A percentile compares a stretch with the other conserved stretches of the same genome.
Conservation (phyloP, 306 rosid genomes). For the Biancaea sappan region DNA sequence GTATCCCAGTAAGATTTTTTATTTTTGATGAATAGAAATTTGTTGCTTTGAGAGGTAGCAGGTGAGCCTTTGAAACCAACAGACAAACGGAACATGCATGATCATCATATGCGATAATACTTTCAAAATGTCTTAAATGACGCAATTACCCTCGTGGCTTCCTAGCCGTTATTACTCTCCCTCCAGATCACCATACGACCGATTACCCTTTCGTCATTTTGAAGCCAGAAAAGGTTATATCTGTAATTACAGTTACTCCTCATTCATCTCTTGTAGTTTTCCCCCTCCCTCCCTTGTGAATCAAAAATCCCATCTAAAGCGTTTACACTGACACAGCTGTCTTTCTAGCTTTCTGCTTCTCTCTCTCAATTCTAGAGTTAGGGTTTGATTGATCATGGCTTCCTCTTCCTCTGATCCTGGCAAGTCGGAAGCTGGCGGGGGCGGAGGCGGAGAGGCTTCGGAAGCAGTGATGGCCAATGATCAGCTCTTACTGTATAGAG, state of each 20-base stretch:
- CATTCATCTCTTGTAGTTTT: constrained; percentile 35
- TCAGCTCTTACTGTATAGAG: constrained; percentile 61
- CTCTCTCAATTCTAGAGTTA: constrained; percentile 31
- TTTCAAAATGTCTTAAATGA: constrained; percentile 45
- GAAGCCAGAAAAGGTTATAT: constrained; percentile 40
- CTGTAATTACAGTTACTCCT: constrained; percentile 32
- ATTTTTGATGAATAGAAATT: background rate
- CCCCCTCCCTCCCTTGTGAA: constrained; percentile 33
- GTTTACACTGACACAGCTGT: background rate
- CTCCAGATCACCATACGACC: background rate
- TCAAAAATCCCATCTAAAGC: constrained; percentile 24
- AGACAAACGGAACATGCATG: constrained; percentile 50
- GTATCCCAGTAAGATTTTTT: background rate
- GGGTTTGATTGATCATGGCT: constrained; percentile 58
- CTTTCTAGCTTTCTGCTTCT: constrained; percentile 11
- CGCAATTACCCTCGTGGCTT: constrained; percentile 40
- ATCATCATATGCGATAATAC: constrained; percentile 23
- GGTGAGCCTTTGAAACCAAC: constrained; percentile 26
- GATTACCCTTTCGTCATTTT: constrained; percentile 31
- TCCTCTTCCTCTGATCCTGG: constrained; percentile 70
- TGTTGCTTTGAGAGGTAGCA: constrained; percentile 9
- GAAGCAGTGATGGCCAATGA: constrained; percentile 56
- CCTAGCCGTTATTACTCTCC: constrained; percentile 83
- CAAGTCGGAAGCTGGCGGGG: constrained; percentile 53
- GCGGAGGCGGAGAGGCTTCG: constrained; percentile 38